Evolutionary conservation across 2,329 filamentous ascomycete species (phyloP).

Genomic region (Sclerotinia glacialis): DNA sequence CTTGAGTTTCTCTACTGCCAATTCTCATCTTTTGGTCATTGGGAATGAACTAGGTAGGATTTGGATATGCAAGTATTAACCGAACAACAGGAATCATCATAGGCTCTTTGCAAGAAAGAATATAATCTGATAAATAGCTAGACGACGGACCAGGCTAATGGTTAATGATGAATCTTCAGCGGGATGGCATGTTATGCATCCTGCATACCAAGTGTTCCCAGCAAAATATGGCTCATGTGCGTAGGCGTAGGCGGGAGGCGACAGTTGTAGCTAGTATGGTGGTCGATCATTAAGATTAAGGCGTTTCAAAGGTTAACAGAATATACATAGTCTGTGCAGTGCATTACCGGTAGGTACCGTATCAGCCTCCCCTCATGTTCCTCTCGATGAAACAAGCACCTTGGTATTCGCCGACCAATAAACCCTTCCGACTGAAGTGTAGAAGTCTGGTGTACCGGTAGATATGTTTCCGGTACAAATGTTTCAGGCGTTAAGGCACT

Average conservation of each 20-base stretch:
- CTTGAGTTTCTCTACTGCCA: background rate
- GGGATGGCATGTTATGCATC: constrained; percentile 4
- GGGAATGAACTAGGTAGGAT: background rate
- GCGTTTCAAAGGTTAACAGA: background rate
- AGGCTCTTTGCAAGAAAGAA: background rate
- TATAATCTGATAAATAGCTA: too few species aligned
- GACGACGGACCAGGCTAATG: background rate
- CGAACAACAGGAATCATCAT: background rate
- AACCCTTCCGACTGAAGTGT: too few species aligned
- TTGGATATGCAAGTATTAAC: background rate
- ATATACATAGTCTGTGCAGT: constrained; percentile 9
- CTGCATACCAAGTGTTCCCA: background rate
- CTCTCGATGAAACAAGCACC: constrained; percentile 6
- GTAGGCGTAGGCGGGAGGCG: background rate
- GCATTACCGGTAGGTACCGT: too few species aligned
- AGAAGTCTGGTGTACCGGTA: too few species aligned
- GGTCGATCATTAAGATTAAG: background rate
- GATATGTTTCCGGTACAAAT: too few species aligned
- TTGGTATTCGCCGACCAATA: background rate
- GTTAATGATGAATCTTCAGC: background rate
- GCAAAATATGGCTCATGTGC: background rate
- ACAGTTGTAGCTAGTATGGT: background rate
- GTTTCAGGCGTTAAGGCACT: too few species aligned
- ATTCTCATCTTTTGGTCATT: background rate
- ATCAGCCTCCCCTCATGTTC: background rate